Conservation (phyloP, 257 asterid species). For the Mentha longifolia region DNA sequence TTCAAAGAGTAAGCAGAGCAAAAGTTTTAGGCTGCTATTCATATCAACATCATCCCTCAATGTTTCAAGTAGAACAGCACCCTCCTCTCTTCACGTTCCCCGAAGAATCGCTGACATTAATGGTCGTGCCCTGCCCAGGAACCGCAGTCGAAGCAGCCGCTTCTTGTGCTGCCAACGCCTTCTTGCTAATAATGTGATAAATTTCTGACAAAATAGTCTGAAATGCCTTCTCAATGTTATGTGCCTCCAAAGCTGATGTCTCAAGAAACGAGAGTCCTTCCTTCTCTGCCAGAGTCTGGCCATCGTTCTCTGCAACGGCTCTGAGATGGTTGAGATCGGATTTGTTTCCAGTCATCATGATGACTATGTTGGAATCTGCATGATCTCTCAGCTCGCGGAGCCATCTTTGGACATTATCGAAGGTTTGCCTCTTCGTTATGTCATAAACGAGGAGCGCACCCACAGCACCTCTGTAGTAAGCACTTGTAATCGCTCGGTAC, state of each 20-base stretch:
- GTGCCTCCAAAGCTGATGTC: slow-evolving; percentile 79
- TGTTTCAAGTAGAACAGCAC: slow-evolving; percentile 62
- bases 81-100: slow-evolving; percentile 60
- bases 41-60: slow-evolving; percentile 24
- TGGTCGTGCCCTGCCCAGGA: slow-evolving; percentile 77
- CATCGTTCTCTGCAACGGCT: slow-evolving; percentile 66
- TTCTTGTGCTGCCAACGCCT: slow-evolving; percentile 87
- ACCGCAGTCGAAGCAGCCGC: slow-evolving; percentile 55
- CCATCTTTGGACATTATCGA: slow-evolving; percentile 81
- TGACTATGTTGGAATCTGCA: slow-evolving; percentile 78
- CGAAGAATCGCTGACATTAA: slow-evolving; percentile 56
- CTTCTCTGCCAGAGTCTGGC: slow-evolving; percentile 75
- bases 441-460: slow-evolving; percentile 84
- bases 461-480: slow-evolving; percentile 85
- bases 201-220: slow-evolving; percentile 70
- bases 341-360: slow-evolving; percentile 86
- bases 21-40: slow-evolving; percentile 36
- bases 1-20: slow-evolving; percentile 26
- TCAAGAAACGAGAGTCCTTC: slow-evolving; percentile 84
- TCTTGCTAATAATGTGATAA: slow-evolving; percentile 73
- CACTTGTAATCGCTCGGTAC: slow-evolving; percentile 82
- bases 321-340: slow-evolving; percentile 81
- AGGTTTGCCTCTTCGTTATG: slow-evolving; percentile 80
- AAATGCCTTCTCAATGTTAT: slow-evolving; percentile 71
- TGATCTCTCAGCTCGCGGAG: slow-evolving; percentile 82